Conservation (phyloP, 2,329 filamentous ascomycete genomes). For the Pseudocercospora pini-densiflorae region DNA sequence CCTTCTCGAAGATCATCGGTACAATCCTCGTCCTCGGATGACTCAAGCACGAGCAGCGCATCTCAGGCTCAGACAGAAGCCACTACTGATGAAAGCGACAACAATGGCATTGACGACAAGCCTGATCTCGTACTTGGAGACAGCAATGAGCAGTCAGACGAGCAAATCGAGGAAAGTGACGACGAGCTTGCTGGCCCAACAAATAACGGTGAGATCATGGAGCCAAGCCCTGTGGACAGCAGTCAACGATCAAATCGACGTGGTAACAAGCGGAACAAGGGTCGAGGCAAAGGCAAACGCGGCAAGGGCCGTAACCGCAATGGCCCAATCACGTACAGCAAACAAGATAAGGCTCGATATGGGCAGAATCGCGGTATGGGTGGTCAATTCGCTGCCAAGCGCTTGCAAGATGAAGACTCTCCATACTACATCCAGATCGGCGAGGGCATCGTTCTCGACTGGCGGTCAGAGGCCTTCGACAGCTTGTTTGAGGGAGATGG, state of each 20-base stretch:
- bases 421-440: constrained; percentile 67
- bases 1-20: constrained; percentile 31
- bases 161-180: constrained; percentile 24
- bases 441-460: constrained; percentile 87
- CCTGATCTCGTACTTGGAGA: constrained; percentile 34
- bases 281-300: constrained; percentile 33
- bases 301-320: constrained; percentile 20
- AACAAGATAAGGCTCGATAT: constrained; percentile 27
- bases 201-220: constrained; percentile 16
- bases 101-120: constrained; percentile 31
- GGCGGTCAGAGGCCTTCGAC: constrained; percentile 73
- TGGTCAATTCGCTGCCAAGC: constrained; percentile 16
- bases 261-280: constrained; percentile 26
- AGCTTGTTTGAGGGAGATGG: constrained; percentile 64
- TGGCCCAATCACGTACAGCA: constrained; percentile 28
- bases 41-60: constrained; percentile 25
- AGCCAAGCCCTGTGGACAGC: constrained; percentile 18
- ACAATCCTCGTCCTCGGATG: constrained; percentile 34
- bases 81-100: constrained; percentile 33
- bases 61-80: constrained; percentile 25
- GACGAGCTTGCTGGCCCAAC: constrained; percentile 21
- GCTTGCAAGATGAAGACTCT: constrained; percentile 27
- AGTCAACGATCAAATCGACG: constrained; percentile 14
- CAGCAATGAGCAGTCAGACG: constrained; percentile 17
- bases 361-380: constrained; percentile 5